These are phyloP conservation scores for Boletus sp. DNA, from an alignment of 768 basidiomycete genomes.

Conservation along the genomic window DNA sequence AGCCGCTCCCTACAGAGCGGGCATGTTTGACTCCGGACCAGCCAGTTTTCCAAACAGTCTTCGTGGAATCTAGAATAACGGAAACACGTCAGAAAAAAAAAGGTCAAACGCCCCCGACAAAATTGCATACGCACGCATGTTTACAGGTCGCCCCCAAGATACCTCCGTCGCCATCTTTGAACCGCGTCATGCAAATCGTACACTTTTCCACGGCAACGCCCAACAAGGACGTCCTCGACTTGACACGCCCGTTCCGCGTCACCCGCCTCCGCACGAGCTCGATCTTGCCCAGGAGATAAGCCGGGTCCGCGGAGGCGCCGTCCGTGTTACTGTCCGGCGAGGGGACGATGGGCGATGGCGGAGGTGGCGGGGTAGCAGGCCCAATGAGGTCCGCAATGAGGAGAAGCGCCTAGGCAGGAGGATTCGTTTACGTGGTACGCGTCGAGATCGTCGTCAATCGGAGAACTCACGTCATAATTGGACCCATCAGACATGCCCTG, in stretches of 20 bases:
- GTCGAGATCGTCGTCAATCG: constrained; percentile 21
- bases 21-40: constrained; percentile 58
- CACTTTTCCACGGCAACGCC: constrained; percentile 68
- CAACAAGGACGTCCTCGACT: constrained; percentile 65
- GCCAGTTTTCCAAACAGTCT: constrained; percentile 61
- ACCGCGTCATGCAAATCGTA: constrained; percentile 71
- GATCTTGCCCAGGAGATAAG: constrained; percentile 42
- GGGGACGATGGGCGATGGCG: background rate
- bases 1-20: constrained; percentile 60
- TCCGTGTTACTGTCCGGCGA: constrained; percentile 10
- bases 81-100: background rate
- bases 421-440: constrained; percentile 22
- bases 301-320: background rate
- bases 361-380: constrained; percentile 37
- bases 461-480: constrained; percentile 63
- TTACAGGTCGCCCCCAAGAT: constrained; percentile 56
- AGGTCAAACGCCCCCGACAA: background rate
- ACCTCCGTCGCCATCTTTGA: constrained; percentile 56
- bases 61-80: constrained; percentile 50
- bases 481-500: constrained; percentile 43
- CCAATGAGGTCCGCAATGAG: constrained; percentile 63
- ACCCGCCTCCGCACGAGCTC: constrained; percentile 58
- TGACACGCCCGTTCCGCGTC: constrained; percentile 63
- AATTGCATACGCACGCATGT: constrained; percentile 45
- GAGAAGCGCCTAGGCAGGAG: constrained; percentile 49